Base-by-base conservation (phyloP, 495 filamentous ascomycete genomes). In the Chaetomidium leptoderma region DNA sequence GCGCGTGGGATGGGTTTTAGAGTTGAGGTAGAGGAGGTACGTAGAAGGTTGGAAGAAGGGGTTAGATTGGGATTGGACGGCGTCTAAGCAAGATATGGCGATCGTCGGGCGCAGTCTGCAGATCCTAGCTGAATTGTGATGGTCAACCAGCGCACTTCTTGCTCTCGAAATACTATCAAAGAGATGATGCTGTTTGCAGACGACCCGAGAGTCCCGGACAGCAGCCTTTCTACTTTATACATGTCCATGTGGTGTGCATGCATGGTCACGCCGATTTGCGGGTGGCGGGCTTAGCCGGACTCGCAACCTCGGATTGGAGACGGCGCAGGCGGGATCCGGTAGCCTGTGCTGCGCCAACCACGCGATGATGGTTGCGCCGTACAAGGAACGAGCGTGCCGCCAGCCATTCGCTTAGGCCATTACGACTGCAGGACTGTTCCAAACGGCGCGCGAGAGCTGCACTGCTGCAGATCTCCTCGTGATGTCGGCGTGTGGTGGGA, bases 391-490 rank as follows among this genome's bases (percentile, higher is more conserved):
- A 40, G n/a, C 46, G 17, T 3, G 23, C 40, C 19, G 29, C 11
- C 10, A 27, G 16, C 30, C n/a, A n/a, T n/a, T n/a, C n/a, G n/a
- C n/a, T n/a, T n/a, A n/a, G n/a, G n/a, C n/a, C n/a, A n/a, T n/a
- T n/a, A n/a, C n/a, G n/a, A n/a, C n/a, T n/a, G 17, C 43, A 36
- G n/a, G 11, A 43, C 24, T 39, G 10, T 14, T 43, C 49, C 23
- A 27, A 26, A 35, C 24, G 24, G 51, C 11, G 17, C n/a, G 43
- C 32, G 46, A 40, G n/a, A n/a, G n/a, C n/a, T n/a, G n/a, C n/a
- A n/a, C n/a, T n/a, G 40, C 27, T 61, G 64, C 45, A 58, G 57
- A 62, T 61, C 53, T 42, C 23, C 42, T 57, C 52, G 52, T 44
- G 61, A 53, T 52, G 50, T 49, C 58, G 53, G 57, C 57, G 57